Evolutionary conservation across 257 asterid species (phyloP), one percentile per base, ranked within the genome.

Genomic region (Lavandula angustifolia): DNA sequence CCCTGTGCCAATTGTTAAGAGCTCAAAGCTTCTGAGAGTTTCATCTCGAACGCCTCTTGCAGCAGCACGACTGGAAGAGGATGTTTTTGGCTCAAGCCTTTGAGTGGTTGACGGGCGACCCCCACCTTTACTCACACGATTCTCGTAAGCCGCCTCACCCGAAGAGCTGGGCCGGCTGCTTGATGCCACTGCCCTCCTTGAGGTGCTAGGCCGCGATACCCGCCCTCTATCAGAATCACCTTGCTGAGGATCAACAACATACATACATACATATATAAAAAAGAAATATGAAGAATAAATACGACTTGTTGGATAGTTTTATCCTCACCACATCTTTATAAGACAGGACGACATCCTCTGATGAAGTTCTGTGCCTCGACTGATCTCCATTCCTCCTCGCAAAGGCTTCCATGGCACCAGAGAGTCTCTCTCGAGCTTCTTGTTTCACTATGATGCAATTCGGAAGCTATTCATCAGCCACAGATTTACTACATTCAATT

Each of bases 131-230:
- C 80, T 62, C 31, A 70, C 72, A 35, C 83, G 87, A 41, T 54
- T 82, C 12, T 86, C 91, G 34, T 76, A 67, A 54, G 87, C 84
- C 65, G 88, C 84, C 65, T 85, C 95, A 6, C 92, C 94, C 0
- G 91, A 73, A 14, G 96, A 83, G 83, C 88, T 85, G 22, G 90
- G 95, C 64, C 95, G 62, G 82, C 87, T 82, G 81, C 82, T 82
- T 63, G 91, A 76, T 67, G 71, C 44, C 13, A 79, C 74, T 13
- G 84, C 85, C 82, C 89, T 83, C 78, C 80, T 87, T 42, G 97
- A 87, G 53, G 80, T 54, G 68, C 89, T 85, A 1, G 85, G 51
- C 74, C 95, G 86, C 29, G 88, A 67, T 8, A 76, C 44, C 4
- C 87, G 89, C 12, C 85, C 83, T 66, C 83, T 79, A 50, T 83